phyloP scores from a whole-genome alignment of 305 asterid genomes.

The Plantago lanceolata region DNA sequence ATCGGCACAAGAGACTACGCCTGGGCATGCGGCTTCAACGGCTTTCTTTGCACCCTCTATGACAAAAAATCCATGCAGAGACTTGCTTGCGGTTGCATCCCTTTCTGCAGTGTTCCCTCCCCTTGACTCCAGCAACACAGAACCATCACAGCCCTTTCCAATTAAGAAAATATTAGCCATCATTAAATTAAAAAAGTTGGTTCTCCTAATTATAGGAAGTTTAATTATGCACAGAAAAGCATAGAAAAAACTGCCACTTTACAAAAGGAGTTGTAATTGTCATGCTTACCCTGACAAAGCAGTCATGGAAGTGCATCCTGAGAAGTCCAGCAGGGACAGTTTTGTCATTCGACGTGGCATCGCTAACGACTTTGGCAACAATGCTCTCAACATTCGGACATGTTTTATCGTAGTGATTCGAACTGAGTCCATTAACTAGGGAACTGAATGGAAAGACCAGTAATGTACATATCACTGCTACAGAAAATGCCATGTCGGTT shows the following conservation, averaged over 20 bases:
- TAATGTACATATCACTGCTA: conserved; percentile 18
- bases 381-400: conserved; percentile 39
- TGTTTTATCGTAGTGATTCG: conserved; percentile 38
- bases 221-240: neutral
- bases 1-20: conserved; percentile 72
- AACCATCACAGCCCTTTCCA: conserved; percentile 72
- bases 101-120: conserved; percentile 67
- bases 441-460: conserved; percentile 20
- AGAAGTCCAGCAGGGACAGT: conserved; percentile 53
- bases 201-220: neutral
- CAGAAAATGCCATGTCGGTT: conserved; percentile 18
- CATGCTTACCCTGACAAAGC: conserved; percentile 45
- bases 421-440: conserved; percentile 34
- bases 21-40: conserved; percentile 63
- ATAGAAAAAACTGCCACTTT: neutral
- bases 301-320: conserved; percentile 61
- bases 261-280: neutral
- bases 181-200: neutral
- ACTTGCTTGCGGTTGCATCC: conserved; percentile 58
- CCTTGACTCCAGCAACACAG: conserved; percentile 54
- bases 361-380: conserved; percentile 31
- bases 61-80: conserved; percentile 69
- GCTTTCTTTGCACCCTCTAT: conserved; percentile 60
- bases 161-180: neutral
- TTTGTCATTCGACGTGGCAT: conserved; percentile 37